These are phyloP conservation scores for Suillus paluster DNA, from an alignment of 768 basidiomycete species.

Conservation along the genomic window DNA sequence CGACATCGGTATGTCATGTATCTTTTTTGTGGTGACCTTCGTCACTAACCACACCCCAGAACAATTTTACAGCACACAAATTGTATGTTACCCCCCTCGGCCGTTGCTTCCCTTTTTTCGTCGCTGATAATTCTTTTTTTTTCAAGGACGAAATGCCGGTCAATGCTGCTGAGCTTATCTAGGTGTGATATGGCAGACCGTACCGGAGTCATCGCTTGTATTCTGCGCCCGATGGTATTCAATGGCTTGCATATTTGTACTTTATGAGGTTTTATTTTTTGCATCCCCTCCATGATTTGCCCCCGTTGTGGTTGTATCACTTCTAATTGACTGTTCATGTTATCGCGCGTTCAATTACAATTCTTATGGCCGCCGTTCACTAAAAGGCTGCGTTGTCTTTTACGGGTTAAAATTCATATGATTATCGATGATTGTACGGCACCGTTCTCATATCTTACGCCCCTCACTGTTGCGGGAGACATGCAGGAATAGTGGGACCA, in stretches of 20 bases:
- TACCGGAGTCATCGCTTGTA: neutral
- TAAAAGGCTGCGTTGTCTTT: constrained; percentile 3
- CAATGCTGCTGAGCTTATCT: constrained; percentile 97
- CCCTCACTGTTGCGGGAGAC: neutral
- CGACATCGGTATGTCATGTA: constrained; percentile 78
- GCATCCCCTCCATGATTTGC: neutral
- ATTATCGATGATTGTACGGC: neutral
- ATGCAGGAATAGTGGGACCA: neutral
- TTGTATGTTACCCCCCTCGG: constrained; percentile 53
- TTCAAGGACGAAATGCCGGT: constrained; percentile 96
- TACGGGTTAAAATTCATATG: neutral
- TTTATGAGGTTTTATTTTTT: constrained; percentile 17
- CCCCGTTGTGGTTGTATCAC: neutral
- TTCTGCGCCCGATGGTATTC: constrained; percentile 10
- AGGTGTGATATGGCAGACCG: constrained; percentile 26
- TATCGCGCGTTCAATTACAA: neutral
- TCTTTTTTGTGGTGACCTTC: constrained; percentile 10
- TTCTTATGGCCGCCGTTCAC: neutral
- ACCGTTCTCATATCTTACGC: neutral
- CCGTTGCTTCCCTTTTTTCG: neutral
- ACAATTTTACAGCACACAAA: constrained; percentile 96
- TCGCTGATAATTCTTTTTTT: constrained; percentile 27
- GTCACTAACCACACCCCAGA: constrained; percentile 48
- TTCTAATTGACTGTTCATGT: neutral
- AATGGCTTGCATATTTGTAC: constrained; percentile 21